phyloP scores from a whole-genome alignment of 2,329 filamentous ascomycete genomes.

The Ambrosiella beaveri region DNA sequence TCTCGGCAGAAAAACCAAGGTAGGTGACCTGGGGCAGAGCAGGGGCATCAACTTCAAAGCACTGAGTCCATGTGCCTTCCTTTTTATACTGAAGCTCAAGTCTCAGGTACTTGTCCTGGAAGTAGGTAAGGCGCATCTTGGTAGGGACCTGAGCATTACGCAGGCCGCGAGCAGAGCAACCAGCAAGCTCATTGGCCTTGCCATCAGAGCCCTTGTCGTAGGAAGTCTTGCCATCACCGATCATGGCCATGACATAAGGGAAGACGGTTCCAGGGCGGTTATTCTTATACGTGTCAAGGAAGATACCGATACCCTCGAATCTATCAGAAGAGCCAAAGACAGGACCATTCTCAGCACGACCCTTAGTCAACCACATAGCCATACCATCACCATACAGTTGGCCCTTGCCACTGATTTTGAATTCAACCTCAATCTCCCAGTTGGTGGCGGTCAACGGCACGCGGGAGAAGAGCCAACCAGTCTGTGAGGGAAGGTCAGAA shows the following conservation, averaged over 20 bases:
- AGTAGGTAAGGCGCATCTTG: conserved; percentile 80
- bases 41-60: conserved; percentile 60
- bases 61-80: conserved; percentile 73
- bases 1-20: conserved; percentile 70
- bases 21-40: conserved; percentile 65
- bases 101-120: conserved; percentile 82
- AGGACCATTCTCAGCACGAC: conserved; percentile 60
- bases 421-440: conserved; percentile 96
- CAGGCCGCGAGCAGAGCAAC: conserved; percentile 85
- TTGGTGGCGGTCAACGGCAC: conserved; percentile 94
- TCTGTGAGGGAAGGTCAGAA: conserved; percentile 75
- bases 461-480: conserved; percentile 84
- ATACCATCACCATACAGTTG: conserved; percentile 91
- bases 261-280: conserved; percentile 90
- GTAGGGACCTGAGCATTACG: conserved; percentile 65
- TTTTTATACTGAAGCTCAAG: conserved; percentile 89
- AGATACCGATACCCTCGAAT: conserved; percentile 88
- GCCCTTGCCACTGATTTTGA: conserved; percentile 78
- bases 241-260: conserved; percentile 97
- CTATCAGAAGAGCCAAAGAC: conserved; percentile 80
- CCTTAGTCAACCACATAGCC: conserved; percentile 94
- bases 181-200: conserved; percentile 80
- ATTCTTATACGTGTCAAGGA: conserved; percentile 99
- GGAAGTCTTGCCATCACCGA: conserved; percentile 70
- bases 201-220: conserved; percentile 94